These are phyloP conservation scores for Hemisphaericaspora subhashii DNA, from an alignment of 1,139 yeast species.

Conservation along the genomic window DNA sequence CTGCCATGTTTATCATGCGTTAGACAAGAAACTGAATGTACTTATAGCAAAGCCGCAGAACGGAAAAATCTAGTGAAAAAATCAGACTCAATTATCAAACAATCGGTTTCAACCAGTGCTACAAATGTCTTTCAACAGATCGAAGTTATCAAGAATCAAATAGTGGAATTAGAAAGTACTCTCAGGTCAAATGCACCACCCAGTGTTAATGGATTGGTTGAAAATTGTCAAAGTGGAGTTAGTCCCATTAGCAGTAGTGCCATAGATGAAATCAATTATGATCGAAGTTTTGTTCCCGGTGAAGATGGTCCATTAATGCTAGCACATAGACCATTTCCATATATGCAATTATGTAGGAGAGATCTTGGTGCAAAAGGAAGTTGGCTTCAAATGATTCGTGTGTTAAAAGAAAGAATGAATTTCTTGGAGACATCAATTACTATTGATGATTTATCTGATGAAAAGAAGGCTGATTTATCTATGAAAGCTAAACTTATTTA, in stretches of 20 bases:
- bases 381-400: conserved; percentile 12
- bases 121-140: conserved; percentile 1
- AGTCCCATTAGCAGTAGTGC: conserved; percentile 11
- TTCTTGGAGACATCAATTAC: conserved; percentile 1
- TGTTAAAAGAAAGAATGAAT: neutral
- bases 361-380: conserved; percentile 19
- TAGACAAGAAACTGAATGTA: conserved; percentile 19
- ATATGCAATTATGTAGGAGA: conserved; percentile 17
- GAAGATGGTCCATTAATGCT: conserved; percentile 10
- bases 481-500: conserved; percentile 6
- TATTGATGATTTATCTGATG: neutral
- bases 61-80: conserved; percentile 2
- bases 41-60: conserved; percentile 11
- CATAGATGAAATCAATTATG: conserved; percentile 15
- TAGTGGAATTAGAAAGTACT: conserved; percentile 6
- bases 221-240: conserved; percentile 7
- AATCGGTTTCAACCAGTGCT: conserved; percentile 16
- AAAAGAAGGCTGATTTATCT: conserved; percentile 4
- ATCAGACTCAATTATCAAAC: conserved; percentile 12
- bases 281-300: conserved; percentile 8
- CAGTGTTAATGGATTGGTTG: neutral
- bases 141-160: conserved; percentile 2
- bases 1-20: conserved; percentile 35
- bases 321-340: conserved; percentile 14
- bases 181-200: conserved; percentile 3